Evolutionary conservation across 1,139 yeast genomes (phyloP).

Genomic region (Blastobotrys malaysiensis): DNA sequence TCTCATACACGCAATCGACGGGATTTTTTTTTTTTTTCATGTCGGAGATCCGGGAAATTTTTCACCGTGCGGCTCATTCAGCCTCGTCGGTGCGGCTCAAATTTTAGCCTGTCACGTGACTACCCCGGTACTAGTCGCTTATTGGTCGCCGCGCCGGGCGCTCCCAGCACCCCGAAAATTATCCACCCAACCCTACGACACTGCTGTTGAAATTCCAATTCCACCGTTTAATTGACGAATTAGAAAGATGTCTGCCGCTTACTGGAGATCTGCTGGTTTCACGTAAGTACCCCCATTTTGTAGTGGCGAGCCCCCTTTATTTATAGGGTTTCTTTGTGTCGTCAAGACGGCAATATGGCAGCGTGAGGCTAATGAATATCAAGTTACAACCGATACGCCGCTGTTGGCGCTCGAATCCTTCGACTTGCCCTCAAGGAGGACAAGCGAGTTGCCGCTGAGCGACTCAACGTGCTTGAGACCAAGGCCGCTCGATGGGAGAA

Average conservation of each 20-base stretch:
- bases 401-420: slow-evolving; percentile 84
- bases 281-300: slow-evolving; percentile 31
- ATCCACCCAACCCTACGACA: not conserved
- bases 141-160: not conserved
- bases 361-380: slow-evolving; percentile 15
- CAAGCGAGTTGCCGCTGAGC: slow-evolving; percentile 65
- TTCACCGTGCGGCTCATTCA: not conserved
- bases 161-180: not conserved
- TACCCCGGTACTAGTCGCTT: not conserved
- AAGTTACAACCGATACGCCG: slow-evolving; percentile 80
- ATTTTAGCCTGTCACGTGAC: not conserved
- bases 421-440: slow-evolving; percentile 90
- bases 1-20: not conserved
- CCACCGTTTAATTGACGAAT: slow-evolving; percentile 3
- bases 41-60: not conserved
- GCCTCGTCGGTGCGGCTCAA: no score
- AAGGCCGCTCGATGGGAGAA: slow-evolving; percentile 67
- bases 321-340: no score
- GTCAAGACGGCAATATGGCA: not conserved
- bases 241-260: slow-evolving; percentile 22
- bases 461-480: slow-evolving; percentile 73
- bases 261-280: slow-evolving; percentile 31
- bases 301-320: no score
- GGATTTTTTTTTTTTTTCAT: no score
- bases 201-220: slow-evolving; percentile 1